Conservation (phyloP, 169 alveolate species). For the Cryptosporidium felis region DNA sequence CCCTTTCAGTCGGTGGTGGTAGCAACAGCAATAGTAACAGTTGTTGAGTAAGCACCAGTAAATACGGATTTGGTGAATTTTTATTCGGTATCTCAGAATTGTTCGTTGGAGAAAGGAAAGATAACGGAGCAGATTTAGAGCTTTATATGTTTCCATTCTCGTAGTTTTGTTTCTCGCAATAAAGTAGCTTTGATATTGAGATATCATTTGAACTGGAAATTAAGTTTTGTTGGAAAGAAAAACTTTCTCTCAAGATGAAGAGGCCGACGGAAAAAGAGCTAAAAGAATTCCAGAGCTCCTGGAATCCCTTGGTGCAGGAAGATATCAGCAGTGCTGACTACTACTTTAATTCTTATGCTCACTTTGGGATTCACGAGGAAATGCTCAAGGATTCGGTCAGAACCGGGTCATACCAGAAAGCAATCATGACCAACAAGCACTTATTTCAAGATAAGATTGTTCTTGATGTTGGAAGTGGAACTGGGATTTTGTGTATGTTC, state of each 20-base stretch:
- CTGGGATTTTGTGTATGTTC: conserved; percentile 96
- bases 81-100: no score
- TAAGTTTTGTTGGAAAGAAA: no score
- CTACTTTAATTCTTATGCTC: conserved; percentile 96
- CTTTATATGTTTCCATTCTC: no score
- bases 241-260: neutral
- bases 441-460: conserved; percentile 94
- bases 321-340: conserved; percentile 83
- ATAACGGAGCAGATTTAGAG: no score
- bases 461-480: conserved; percentile 98
- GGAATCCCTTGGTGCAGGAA: conserved; percentile 65
- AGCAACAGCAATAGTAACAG: no score
- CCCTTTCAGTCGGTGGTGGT: no score
- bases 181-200: no score
- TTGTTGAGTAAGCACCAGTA: no score
- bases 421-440: conserved; percentile 91
- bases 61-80: no score
- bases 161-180: no score
- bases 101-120: no score
- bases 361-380: conserved; percentile 96
- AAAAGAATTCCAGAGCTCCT: conserved; percentile 35
- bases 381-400: conserved; percentile 96
- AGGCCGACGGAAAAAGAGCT: conserved; percentile 47
- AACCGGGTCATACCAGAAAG: conserved; percentile 92
- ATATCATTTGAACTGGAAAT: no score